Evolutionary conservation across 1,139 yeast species (phyloP).

Genomic region (Yamadazyma jaroonii): DNA sequence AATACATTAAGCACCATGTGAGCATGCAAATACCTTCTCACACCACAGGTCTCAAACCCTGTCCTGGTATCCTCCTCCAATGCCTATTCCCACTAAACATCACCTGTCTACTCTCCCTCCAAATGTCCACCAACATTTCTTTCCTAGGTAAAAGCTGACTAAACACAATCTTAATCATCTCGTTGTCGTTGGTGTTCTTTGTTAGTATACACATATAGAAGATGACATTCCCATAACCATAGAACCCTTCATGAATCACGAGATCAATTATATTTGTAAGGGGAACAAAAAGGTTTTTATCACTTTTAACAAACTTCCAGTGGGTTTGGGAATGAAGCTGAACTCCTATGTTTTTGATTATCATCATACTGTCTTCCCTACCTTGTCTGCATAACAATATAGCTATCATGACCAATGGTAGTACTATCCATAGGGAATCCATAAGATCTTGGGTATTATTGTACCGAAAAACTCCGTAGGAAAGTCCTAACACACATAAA

Average conservation of each 20-base stretch:
- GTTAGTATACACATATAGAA: slow-evolving; percentile 59
- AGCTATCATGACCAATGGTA: slow-evolving; percentile 5
- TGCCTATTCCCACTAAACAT: slow-evolving; percentile 38
- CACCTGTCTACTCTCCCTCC: slow-evolving; percentile 37
- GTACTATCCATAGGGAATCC: background rate
- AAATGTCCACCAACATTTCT: slow-evolving; percentile 38
- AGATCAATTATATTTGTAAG: slow-evolving; percentile 53
- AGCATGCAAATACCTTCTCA: too few relatives aligned
- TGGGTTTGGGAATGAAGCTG: slow-evolving; percentile 26
- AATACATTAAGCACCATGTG: too few relatives aligned
- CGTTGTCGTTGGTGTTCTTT: slow-evolving; percentile 23
- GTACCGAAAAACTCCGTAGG: background rate
- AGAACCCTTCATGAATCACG: slow-evolving; percentile 68
- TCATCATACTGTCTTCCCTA: slow-evolving; percentile 31
- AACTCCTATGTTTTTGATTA: slow-evolving; percentile 38
- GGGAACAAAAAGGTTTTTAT: slow-evolving; percentile 44
- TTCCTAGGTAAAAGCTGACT: slow-evolving; percentile 46
- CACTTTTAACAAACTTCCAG: slow-evolving; percentile 26
- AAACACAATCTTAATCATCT: slow-evolving; percentile 44
- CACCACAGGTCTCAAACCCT: slow-evolving; percentile 22
- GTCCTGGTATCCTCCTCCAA: slow-evolving; percentile 46
- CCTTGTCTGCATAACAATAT: slow-evolving; percentile 20
- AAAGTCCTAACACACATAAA: too few relatives aligned
- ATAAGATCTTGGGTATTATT: background rate
- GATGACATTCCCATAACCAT: slow-evolving; percentile 57